Evolutionary conservation across 1,284 basidiomycete genomes (phyloP), one percentile per base, ranked within the genome.

Genomic region (Sanguinoderma infundibulare): DNA sequence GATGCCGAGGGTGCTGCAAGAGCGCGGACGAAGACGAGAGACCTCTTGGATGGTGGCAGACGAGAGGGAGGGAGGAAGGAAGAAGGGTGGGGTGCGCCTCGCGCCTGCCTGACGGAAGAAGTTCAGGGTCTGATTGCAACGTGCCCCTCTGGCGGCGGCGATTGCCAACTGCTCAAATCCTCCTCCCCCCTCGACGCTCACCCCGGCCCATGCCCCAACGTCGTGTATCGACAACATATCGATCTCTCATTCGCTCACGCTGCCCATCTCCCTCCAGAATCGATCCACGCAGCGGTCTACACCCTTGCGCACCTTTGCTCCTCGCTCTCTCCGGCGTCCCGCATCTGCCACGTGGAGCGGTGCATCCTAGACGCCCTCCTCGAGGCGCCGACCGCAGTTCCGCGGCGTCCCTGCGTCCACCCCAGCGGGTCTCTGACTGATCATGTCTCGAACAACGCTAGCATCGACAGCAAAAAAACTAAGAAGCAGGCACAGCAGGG

Each of bases 61-160:
- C 78, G 79, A 78, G n/a, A 69, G 63, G 65, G 70, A 72, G 70
- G 65, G 57, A 61, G 61, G 70, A 69, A 65, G 63, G 64, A 61
- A 60, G 64, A 65, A 81, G 80, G 81, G 62, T 52, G 57, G 65
- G 64, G 62, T 55, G 57, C 55, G 84, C 82, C 78, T 78, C 75
- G 81, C 78, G 78, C 68, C 70, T 64, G 71, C 74, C 74, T 75
- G 70, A 73, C 73, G 72, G 72, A 79, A 78, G 78, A 75, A 79
- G 78, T 82, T 83, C 87, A 75, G 80, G 70, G 80, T 81, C 86
- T 84, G 81, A 85, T 83, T 74, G 81, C 86, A 90, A 90, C 87
- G 89, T 90, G 87, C 83, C 85, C 83, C 78, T 74, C 73, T 79
- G 78, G 80, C 77, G 80, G 79, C 80, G 73, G 74, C 74, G 77